These are phyloP conservation scores for Aspergillus candidus DNA, from an alignment of 2,329 filamentous ascomycete genomes.

Conservation along the genomic window DNA sequence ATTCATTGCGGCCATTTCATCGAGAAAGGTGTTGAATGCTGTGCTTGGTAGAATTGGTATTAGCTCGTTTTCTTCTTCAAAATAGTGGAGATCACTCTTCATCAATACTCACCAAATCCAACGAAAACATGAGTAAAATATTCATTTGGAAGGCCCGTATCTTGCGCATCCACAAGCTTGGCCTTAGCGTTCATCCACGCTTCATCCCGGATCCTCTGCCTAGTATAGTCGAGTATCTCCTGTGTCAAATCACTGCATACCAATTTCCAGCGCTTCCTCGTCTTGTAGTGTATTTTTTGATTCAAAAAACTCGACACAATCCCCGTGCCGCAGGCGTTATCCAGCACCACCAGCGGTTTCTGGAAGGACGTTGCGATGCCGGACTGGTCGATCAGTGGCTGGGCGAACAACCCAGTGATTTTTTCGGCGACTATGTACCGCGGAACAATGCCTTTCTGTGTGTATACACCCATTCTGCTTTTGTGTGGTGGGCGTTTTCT, in stretches of 20 bases:
- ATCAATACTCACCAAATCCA: constrained; percentile 35
- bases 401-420: constrained; percentile 26
- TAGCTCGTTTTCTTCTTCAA: not conserved
- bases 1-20: constrained; percentile 34
- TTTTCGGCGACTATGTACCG: constrained; percentile 26
- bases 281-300: constrained; percentile 30
- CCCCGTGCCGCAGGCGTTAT: constrained; percentile 51
- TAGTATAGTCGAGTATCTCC: constrained; percentile 38
- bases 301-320: constrained; percentile 45
- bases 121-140: constrained; percentile 43
- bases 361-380: constrained; percentile 18
- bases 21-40: constrained; percentile 42
- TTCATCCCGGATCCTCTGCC: constrained; percentile 35
- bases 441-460: constrained; percentile 15
- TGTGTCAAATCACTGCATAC: constrained; percentile 47
- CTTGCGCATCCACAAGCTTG: constrained; percentile 44
- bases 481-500: constrained; percentile 10
- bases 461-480: constrained; percentile 15
- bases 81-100: not conserved
- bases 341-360: constrained; percentile 37
- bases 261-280: constrained; percentile 42
- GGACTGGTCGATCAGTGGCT: constrained; percentile 24
- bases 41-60: not conserved
- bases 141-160: constrained; percentile 35
- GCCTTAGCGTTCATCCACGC: constrained; percentile 45